phyloP scores from a whole-genome alignment of 768 basidiomycete genomes.

The Pholiota microspora region DNA sequence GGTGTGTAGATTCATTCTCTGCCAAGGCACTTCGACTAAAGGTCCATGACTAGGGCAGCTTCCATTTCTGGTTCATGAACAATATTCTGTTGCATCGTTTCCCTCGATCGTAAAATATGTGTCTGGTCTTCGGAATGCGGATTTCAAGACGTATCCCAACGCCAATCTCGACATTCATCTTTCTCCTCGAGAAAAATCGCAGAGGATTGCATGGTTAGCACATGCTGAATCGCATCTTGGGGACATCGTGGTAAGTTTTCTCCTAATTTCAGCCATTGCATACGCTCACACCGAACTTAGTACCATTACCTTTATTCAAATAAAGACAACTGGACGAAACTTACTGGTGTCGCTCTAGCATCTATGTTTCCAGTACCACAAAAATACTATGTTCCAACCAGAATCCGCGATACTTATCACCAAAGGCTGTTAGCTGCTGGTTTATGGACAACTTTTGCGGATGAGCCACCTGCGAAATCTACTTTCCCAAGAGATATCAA shows the following conservation, averaged over 20 bases:
- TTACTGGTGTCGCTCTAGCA: conserved; percentile 55
- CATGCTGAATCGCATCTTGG: conserved; percentile 68
- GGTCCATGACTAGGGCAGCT: conserved; percentile 52
- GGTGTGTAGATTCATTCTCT: conserved; percentile 44
- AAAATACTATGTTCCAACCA: conserved; percentile 67
- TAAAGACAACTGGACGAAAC: conserved; percentile 56
- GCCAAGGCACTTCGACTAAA: neutral
- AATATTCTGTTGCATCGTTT: conserved; percentile 47
- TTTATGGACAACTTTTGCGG: conserved; percentile 51
- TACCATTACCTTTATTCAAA: conserved; percentile 62
- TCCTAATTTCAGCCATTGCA: neutral
- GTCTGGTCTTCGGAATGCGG: conserved; percentile 40
- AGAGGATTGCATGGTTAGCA: conserved; percentile 59
- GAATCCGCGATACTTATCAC: conserved; percentile 56
- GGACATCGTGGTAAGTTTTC: conserved; percentile 70
- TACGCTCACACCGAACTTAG: conserved; percentile 33
- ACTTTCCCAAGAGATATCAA: conserved; percentile 33
- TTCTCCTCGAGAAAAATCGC: conserved; percentile 44
- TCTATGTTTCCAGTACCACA: conserved; percentile 64
- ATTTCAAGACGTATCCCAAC: conserved; percentile 25
- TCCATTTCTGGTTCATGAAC: conserved; percentile 65
- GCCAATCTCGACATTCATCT: conserved; percentile 50
- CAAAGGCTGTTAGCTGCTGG: conserved; percentile 61
- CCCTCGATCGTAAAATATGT: conserved; percentile 67
- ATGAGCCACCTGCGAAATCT: conserved; percentile 40